phyloP scores from a whole-genome alignment of 345 rosid genomes.

The Salix caprea region DNA sequence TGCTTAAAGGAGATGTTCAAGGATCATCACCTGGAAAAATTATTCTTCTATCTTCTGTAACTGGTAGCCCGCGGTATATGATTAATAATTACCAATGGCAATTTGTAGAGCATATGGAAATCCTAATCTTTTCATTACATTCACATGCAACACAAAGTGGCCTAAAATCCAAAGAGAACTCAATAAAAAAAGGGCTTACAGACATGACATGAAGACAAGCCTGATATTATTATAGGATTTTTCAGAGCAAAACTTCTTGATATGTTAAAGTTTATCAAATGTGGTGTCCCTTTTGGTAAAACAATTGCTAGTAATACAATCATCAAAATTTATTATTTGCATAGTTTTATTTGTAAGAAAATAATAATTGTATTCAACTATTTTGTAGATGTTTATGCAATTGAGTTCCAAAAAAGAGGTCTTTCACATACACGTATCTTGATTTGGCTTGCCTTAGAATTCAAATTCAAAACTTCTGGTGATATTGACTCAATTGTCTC shows the following conservation, averaged over 20 bases:
- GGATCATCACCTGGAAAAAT: too few relatives aligned
- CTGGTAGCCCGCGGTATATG: too few relatives aligned
- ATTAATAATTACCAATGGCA: not conserved
- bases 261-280: too few relatives aligned
- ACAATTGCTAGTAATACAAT: not conserved
- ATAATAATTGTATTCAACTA: not conserved
- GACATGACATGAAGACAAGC: too few relatives aligned
- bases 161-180: not conserved
- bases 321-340: too few relatives aligned
- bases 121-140: not conserved
- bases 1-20: too few relatives aligned
- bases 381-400: not conserved
- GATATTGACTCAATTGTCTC: not conserved
- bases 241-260: too few relatives aligned
- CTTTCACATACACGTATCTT: not conserved
- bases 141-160: not conserved
- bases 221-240: too few relatives aligned
- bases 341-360: too few relatives aligned
- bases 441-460: not conserved
- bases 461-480: fast-evolving
- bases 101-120: not conserved
- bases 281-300: too few relatives aligned
- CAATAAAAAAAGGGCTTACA: too few relatives aligned
- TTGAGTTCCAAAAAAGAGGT: not conserved
- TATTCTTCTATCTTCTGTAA: too few relatives aligned